These are phyloP conservation scores for Hanseniaspora nectarophila DNA, from an alignment of 805 yeast species.

Conservation along the genomic window DNA sequence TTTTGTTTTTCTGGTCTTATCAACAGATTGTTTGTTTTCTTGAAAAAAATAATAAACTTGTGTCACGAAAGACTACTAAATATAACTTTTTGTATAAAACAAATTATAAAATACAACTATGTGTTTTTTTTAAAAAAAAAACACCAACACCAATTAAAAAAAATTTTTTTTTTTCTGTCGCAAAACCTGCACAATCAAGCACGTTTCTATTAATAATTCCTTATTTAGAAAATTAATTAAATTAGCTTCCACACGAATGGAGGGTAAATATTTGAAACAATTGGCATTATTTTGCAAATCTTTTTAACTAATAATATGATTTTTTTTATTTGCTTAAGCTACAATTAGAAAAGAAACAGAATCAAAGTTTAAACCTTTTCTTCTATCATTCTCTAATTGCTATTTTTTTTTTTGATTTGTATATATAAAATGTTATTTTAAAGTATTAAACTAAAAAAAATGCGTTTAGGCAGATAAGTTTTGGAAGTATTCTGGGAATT, in stretches of 20 bases:
- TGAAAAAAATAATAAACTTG: neutral
- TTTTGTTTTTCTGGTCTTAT: neutral
- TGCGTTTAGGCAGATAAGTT: slow-evolving; percentile 24
- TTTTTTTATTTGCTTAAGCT: too few relatives aligned
- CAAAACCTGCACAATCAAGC: neutral
- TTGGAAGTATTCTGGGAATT: slow-evolving; percentile 75
- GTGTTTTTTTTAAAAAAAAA: too few relatives aligned
- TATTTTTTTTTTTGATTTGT: neutral
- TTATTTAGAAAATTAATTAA: too few relatives aligned
- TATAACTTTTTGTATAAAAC: too few relatives aligned
- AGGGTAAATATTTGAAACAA: too few relatives aligned
- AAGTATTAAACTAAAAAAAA: neutral
- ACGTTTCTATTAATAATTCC: neutral
- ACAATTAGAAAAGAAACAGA: too few relatives aligned
- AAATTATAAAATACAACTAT: too few relatives aligned
- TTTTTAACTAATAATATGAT: too few relatives aligned
- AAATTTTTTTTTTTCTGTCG: neutral
- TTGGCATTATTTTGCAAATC: too few relatives aligned
- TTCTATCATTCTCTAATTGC: too few relatives aligned
- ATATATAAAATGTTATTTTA: neutral
- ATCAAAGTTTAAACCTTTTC: neutral
- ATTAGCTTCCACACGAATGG: too few relatives aligned
- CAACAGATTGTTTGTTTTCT: neutral
- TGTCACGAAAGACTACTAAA: too few relatives aligned
- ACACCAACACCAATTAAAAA: neutral